A percentile compares a stretch with the other conserved stretches of the same genome.
Conservation (phyloP, 2,329 filamentous ascomycete species). For the Amphichorda felina region DNA sequence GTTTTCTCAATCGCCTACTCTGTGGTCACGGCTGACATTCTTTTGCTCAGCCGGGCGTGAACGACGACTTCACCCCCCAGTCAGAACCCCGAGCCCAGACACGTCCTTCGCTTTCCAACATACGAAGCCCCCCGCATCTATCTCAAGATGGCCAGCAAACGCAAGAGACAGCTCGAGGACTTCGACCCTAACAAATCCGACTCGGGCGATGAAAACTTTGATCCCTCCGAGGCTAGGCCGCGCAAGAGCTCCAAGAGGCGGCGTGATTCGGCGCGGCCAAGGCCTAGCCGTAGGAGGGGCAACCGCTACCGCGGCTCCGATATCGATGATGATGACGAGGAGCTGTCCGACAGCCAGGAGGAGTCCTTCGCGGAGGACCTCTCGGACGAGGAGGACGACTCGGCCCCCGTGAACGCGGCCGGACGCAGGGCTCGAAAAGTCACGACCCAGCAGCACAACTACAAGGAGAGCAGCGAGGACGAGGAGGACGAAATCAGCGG, state of each 20-base stretch:
- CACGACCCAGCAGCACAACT: conserved; percentile 31
- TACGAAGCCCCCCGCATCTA: no score
- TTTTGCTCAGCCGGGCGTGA: no score
- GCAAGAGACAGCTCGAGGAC: conserved; percentile 44
- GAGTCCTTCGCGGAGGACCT: conserved; percentile 34
- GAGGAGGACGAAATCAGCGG: conserved; percentile 18
- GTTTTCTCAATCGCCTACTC: no score
- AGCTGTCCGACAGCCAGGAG: conserved; percentile 39
- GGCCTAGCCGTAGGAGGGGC: conserved; percentile 19
- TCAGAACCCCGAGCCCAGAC: no score
- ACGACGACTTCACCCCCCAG: no score
- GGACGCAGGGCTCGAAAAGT: conserved; percentile 36
- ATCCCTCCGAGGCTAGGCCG: conserved; percentile 35
- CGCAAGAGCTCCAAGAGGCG: conserved; percentile 28
- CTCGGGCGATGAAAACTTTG: conserved; percentile 54
- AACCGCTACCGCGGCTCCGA: conserved; percentile 46
- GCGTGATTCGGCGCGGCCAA: conserved; percentile 22
- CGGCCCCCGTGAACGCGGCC: conserved; percentile 30
- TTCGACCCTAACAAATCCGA: conserved; percentile 59
- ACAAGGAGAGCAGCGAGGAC: conserved; percentile 33
- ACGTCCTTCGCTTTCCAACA: no score
- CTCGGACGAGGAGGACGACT: conserved; percentile 26
- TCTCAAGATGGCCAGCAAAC: conserved; percentile 30
- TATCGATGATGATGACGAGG: conserved; percentile 48
- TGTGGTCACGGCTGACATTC: no score